phyloP scores from a whole-genome alignment of 2,329 filamentous ascomycete species.

The Rhinocladiella similis region DNA sequence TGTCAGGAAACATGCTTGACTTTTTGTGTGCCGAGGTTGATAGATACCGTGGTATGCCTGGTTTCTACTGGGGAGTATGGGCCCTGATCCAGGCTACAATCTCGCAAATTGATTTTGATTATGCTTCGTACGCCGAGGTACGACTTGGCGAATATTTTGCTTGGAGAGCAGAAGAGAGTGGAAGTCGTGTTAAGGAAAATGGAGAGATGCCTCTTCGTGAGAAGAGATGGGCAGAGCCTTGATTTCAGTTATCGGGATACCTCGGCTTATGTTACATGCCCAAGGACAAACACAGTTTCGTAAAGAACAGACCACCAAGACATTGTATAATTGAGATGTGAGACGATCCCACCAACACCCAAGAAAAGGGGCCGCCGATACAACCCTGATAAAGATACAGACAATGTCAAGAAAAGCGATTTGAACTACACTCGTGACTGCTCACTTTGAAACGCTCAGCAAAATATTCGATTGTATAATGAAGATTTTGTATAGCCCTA shows the following conservation, averaged over 20 bases:
- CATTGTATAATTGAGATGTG: no score
- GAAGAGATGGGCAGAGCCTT: slow-evolving; percentile 70
- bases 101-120: slow-evolving; percentile 95
- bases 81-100: slow-evolving; percentile 91
- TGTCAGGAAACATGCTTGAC: slow-evolving; percentile 54
- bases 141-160: slow-evolving; percentile 89
- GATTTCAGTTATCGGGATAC: slow-evolving; percentile 23
- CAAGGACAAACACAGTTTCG: no score
- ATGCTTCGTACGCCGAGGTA: slow-evolving; percentile 83
- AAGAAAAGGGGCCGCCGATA: no score
- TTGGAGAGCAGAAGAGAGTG: slow-evolving; percentile 72
- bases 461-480: no score
- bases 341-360: no score
- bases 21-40: slow-evolving; percentile 80
- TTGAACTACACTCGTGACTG: no score
- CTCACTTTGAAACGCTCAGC: no score
- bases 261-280: neutral
- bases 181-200: slow-evolving; percentile 55
- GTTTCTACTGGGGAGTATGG: slow-evolving; percentile 90
- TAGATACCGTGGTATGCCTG: slow-evolving; percentile 81
- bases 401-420: no score
- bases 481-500: no score
- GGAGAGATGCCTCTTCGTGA: slow-evolving; percentile 73
- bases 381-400: no score
- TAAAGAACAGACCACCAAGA: no score